Evolutionary conservation across 768 basidiomycete genomes (phyloP), one percentile per base, ranked within the genome.

Genomic region (Neoboletus subvelutipes): DNA sequence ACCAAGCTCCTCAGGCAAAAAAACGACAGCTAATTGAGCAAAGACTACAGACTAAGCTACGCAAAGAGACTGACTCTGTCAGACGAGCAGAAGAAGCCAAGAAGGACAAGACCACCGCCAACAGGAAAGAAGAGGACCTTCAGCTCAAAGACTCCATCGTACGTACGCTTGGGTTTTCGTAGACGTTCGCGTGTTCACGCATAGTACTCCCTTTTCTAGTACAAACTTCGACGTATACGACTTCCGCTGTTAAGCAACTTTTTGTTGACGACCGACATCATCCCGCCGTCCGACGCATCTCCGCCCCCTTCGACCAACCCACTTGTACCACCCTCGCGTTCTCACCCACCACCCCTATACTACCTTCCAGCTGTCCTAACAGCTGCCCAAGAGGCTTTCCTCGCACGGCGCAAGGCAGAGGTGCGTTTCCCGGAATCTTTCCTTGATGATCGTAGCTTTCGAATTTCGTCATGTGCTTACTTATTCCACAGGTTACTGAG

Each of bases 11-110:
- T 39, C 64, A 92, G 90, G 90, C 90, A 2, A 91, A 88, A 78
- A 92, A 92, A 74, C 79, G 90, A 61, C 88, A 90, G 62, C 67
- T 88, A 68, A 88, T 88, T 69, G 90, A 93, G 70, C 86, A 90
- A 71, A 85, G 89, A 77, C 80, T 93, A 77, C 90, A 92, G 78
- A 80, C 79, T 76, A 92, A 90, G 76, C 81, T 93, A 61, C 81
- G 83, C 70, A 88, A 86, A 80, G 91, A 93, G 72, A 90, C 87
- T 79, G 90, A 90, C 73, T 80, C 86, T 78, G 89, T 92, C 75
- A 84, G 90, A 71, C 81, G 86, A 72, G 85, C 87, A 64, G 90
- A 91, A 78, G 90, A 92, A 74, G 87, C 86, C 58, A 91, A 91
- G 75, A 89, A 89, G 72, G 88, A 90, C 75, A 90, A 90, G 73